phyloP scores from a whole-genome alignment of 148 eudicot genomes.

The Rhododendron vialii region DNA sequence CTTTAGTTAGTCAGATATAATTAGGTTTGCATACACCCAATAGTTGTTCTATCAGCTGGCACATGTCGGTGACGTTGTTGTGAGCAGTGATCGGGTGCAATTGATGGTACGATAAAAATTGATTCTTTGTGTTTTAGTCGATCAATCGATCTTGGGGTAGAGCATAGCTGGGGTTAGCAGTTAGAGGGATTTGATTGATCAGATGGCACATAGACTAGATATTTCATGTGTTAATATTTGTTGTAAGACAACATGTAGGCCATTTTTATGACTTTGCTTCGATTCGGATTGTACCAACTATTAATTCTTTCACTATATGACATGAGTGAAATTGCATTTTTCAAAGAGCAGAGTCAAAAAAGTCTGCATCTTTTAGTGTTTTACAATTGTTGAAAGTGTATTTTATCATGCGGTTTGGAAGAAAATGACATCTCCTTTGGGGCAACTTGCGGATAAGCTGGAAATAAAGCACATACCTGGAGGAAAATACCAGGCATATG shows the following conservation, averaged over 20 bases:
- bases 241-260: background rate
- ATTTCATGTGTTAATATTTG: background rate
- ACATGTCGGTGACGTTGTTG: background rate
- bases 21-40: background rate
- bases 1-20: background rate
- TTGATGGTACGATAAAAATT: background rate
- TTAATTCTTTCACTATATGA: background rate
- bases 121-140: background rate
- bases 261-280: constrained; percentile 1
- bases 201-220: background rate
- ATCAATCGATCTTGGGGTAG: background rate
- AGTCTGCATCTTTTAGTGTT: background rate
- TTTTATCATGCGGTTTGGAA: background rate
- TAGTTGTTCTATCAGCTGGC: background rate
- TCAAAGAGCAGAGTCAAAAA: background rate
- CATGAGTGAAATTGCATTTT: background rate
- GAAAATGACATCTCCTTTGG: background rate
- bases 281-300: background rate
- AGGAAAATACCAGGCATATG: background rate
- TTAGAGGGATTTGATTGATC: background rate
- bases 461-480: background rate
- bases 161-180: background rate
- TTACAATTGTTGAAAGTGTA: background rate
- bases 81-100: background rate
- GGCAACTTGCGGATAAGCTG: background rate